Base-by-base conservation (phyloP, 345 rosid species). In the Syzygium oleosum region DNA sequence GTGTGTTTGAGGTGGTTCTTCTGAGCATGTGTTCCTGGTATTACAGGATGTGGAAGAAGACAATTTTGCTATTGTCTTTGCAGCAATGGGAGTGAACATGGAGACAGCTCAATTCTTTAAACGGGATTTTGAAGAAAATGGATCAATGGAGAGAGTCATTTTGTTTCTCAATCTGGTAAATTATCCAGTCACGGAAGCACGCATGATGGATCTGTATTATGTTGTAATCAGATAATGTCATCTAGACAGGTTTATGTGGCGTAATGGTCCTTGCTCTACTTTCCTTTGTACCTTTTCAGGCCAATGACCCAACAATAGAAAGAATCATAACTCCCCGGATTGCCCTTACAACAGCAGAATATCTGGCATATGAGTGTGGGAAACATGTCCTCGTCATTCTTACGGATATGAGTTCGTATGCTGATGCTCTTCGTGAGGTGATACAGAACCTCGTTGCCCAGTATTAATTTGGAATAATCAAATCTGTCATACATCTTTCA, bases 41-140 rank as follows among this genome's bases (percentile, higher is more conserved):
- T 90, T 89, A 84, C 91, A 97, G 99, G 99, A 91, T 90, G 93
- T 84, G 23, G 98, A 93, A 88, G 99, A 97, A 88, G 99, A 96
- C 92, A 97, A 96, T 89, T 97, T 97, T 91, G 99, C 99, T 43
- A 97, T 96, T 90, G 99, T 97, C 43, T 97, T 97, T 88, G 99
- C 99, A 55, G 99, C 99, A 84, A 96, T 97, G 99, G 99, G 99
- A 88, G 99, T 97, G 85, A 97, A 97, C 93, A 97, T 96, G 99
- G 99, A 97, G 91, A 97, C 99, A 77, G 98, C 99, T 31, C 99
- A 97, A 90, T 97, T 97, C 90, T 96, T 97, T 93, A 97, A 97
- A 89, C 96, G 99, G 83, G 99, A 97, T 92, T 97, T 97, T 91
- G 99, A 97, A 92, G 98, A 96, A 90, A 97, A 96, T 88, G 99